Evolutionary conservation across 768 basidiomycete species (phyloP).

Genomic region (Pisolithus sp.): DNA sequence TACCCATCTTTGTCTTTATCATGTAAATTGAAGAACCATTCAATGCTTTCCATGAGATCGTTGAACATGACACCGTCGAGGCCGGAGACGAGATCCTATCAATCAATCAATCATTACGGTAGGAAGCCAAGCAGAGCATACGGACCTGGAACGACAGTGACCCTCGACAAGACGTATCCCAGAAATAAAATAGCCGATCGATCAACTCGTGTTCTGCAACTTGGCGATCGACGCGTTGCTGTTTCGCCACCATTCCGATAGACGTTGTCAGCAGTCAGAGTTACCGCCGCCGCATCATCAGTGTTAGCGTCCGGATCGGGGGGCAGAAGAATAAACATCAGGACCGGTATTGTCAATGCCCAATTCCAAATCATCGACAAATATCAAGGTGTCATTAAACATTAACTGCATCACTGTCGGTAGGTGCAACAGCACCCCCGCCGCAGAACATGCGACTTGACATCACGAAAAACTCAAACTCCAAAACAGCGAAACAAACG

Average conservation of each 20-base stretch:
- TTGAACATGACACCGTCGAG: constrained; percentile 91
- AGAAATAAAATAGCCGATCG: constrained; percentile 89
- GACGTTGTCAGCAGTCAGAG: not conserved
- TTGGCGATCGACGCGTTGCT: constrained; percentile 84
- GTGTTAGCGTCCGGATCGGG: too few species aligned
- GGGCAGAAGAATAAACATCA: too few species aligned
- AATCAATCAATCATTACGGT: not conserved
- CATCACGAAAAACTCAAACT: too few species aligned
- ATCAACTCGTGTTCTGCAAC: constrained; percentile 97
- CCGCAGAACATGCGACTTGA: too few species aligned
- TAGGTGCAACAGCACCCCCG: too few species aligned
- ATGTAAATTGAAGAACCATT: constrained; percentile 96
- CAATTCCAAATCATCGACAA: too few species aligned
- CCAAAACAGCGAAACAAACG: constrained; percentile 3
- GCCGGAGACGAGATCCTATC: constrained; percentile 81
- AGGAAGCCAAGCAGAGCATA: not conserved
- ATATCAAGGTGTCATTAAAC: too few species aligned
- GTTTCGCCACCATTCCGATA: not conserved
- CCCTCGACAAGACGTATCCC: constrained; percentile 79
- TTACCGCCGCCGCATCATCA: too few species aligned
- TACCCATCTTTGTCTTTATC: constrained; percentile 96
- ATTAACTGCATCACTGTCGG: too few species aligned
- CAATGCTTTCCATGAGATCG: constrained; percentile 96
- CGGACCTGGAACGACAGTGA: constrained; percentile 84
- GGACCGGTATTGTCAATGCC: too few species aligned